Conservation (phyloP, 2,329 filamentous ascomycete species). For the Arthrobotrys sphaeroides region DNA sequence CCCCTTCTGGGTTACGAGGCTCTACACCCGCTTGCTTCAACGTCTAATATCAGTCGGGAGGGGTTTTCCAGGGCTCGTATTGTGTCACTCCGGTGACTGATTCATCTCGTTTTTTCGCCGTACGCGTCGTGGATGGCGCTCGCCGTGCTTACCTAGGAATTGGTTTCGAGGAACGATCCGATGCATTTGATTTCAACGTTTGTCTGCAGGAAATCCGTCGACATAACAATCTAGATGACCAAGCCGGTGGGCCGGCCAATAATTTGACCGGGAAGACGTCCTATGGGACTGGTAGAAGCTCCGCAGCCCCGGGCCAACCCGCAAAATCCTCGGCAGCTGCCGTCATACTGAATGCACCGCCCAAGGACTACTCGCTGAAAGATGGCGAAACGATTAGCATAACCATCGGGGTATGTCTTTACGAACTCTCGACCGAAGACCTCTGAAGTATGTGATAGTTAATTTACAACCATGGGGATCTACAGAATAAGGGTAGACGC, state of each 20-base stretch:
- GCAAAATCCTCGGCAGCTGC: slow-evolving; percentile 7
- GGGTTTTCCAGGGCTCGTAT: slow-evolving; percentile 54
- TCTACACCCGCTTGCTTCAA: too few relatives aligned
- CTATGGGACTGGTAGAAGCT: slow-evolving; percentile 59
- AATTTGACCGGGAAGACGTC: slow-evolving; percentile 56
- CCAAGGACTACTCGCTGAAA: slow-evolving; percentile 82
- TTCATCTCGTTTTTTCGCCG: slow-evolving; percentile 82
- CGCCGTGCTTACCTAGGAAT: slow-evolving; percentile 82
- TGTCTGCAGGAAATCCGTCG: slow-evolving; percentile 77
- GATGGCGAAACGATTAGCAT: slow-evolving; percentile 89
- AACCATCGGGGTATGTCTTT: slow-evolving; percentile 71
- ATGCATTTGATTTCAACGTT: slow-evolving; percentile 86
- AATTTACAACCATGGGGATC: slow-evolving; percentile 1
- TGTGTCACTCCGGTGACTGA: slow-evolving; percentile 80
- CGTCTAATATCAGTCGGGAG: background rate
- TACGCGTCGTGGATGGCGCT: slow-evolving; percentile 79
- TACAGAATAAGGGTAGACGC: slow-evolving; percentile 58
- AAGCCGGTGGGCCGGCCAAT: slow-evolving; percentile 57
- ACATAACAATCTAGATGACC: slow-evolving; percentile 64
- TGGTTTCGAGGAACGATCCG: slow-evolving; percentile 85
- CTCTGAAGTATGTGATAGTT: background rate
- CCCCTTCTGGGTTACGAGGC: background rate
- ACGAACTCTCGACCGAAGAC: background rate
- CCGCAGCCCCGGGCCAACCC: slow-evolving; percentile 21
- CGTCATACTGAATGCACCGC: slow-evolving; percentile 19